Evolutionary conservation across 31 red algal species (phyloP).

Genomic region (Endocladia muricata): DNA sequence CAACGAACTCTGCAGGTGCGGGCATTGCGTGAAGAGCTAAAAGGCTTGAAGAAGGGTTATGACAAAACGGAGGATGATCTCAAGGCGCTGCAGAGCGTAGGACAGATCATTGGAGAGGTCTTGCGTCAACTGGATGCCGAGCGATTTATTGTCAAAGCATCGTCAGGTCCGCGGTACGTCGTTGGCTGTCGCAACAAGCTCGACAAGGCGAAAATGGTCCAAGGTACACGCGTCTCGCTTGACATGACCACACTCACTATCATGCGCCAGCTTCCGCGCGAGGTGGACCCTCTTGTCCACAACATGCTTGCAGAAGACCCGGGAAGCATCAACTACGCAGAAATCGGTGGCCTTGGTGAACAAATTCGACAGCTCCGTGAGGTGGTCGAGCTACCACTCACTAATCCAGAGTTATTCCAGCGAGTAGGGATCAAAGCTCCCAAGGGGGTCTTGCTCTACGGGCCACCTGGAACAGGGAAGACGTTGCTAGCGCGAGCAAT

Average conservation of each 20-base stretch:
- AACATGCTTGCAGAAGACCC: constrained; percentile 98
- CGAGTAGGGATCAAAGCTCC: constrained; percentile 98
- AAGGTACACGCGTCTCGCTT: constrained; percentile 96
- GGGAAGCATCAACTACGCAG: constrained; percentile 83
- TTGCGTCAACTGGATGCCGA: constrained; percentile 91
- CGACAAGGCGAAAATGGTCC: constrained; percentile 80
- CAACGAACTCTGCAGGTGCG: constrained; percentile 63
- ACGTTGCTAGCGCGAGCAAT: constrained; percentile 96
- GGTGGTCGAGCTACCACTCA: constrained; percentile 97
- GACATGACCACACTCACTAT: constrained; percentile 99
- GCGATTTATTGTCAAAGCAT: constrained; percentile 98
- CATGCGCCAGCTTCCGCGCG: constrained; percentile 96
- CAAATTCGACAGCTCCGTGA: constrained; percentile 98
- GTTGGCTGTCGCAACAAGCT: constrained; percentile 93
- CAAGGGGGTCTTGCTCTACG: constrained; percentile 98
- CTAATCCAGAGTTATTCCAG: constrained; percentile 97
- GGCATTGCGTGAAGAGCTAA: constrained; percentile 65
- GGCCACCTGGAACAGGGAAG: constrained; percentile 99
- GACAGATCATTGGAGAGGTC: constrained; percentile 99
- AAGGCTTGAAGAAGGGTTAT: constrained; percentile 60
- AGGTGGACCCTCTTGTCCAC: constrained; percentile 98
- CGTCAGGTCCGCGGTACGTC: constrained; percentile 97
- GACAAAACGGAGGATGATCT: constrained; percentile 99
- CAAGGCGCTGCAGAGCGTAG: constrained; percentile 96
- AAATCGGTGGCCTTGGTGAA: constrained; percentile 96